A percentile compares a stretch with the other conserved stretches of the same genome.
These are phyloP conservation scores for Cerrena zonata DNA, from an alignment of 1,284 basidiomycete genomes.

Conservation along the genomic window DNA sequence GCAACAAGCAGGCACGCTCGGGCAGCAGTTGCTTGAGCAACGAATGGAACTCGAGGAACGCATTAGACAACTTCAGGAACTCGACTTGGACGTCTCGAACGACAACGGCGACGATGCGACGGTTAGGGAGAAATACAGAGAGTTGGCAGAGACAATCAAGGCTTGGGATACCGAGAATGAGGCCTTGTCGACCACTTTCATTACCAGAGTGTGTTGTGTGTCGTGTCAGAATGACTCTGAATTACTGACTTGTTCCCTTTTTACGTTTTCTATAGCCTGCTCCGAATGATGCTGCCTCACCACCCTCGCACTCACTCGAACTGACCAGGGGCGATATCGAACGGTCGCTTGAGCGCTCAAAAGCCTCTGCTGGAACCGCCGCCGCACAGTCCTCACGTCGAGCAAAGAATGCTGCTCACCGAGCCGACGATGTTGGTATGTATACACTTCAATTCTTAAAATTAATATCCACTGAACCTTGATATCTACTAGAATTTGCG, in stretches of 20 bases:
- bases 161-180: slow-evolving; percentile 82
- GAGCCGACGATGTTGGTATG: slow-evolving; percentile 78
- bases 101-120: slow-evolving; percentile 54
- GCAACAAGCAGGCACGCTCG: slow-evolving; percentile 82
- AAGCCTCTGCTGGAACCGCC: slow-evolving; percentile 38
- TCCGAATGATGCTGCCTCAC: slow-evolving; percentile 36
- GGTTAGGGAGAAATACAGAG: slow-evolving; percentile 65
- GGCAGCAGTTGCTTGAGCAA: slow-evolving; percentile 85
- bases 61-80: slow-evolving; percentile 72
- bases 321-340: slow-evolving; percentile 38
- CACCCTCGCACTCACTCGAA: slow-evolving; percentile 30
- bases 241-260: slow-evolving; percentile 21
- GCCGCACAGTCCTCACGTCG: slow-evolving; percentile 72
- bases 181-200: slow-evolving; percentile 68
- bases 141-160: slow-evolving; percentile 72
- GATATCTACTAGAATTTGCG: slow-evolving; percentile 69
- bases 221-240: background rate
- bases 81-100: slow-evolving; percentile 50
- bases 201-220: slow-evolving; percentile 50
- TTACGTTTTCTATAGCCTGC: slow-evolving; percentile 2
- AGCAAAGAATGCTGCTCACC: slow-evolving; percentile 80
- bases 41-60: slow-evolving; percentile 86
- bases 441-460: slow-evolving; percentile 18
- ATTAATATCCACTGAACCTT: slow-evolving; percentile 5
- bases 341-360: slow-evolving; percentile 37